These are phyloP conservation scores for Dendrobium officinale DNA, from an alignment of 106 monocot genomes.

Conservation along the genomic window DNA sequence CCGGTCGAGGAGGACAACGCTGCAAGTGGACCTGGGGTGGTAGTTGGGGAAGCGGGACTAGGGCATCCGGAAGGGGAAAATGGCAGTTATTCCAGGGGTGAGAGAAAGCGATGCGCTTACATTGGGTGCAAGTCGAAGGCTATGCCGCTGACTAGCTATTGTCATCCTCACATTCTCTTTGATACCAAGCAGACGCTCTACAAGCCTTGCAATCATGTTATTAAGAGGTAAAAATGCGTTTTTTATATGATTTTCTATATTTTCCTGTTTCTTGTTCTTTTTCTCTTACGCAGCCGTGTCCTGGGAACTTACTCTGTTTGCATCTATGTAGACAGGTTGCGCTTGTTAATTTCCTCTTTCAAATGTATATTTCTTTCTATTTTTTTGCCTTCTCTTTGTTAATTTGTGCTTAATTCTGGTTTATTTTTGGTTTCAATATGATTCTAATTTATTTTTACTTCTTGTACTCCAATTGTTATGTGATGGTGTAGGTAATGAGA, in stretches of 20 bases:
- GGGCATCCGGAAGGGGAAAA: slow-evolving; percentile 6
- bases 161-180: slow-evolving; percentile 43
- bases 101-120: slow-evolving; percentile 35
- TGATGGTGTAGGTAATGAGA: background rate
- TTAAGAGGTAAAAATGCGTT: slow-evolving; percentile 33
- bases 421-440: background rate
- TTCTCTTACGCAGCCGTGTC: background rate
- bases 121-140: slow-evolving; percentile 38
- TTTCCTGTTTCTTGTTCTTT: background rate
- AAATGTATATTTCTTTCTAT: background rate
- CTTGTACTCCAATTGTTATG: background rate
- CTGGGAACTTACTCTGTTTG: background rate
- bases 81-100: slow-evolving; percentile 7
- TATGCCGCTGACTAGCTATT: slow-evolving; percentile 48
- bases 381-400: background rate
- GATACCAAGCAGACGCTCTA: slow-evolving; percentile 53
- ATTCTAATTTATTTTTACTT: background rate
- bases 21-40: background rate
- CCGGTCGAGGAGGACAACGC: slow-evolving; percentile 11
- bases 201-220: slow-evolving; percentile 39
- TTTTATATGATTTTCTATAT: background rate
- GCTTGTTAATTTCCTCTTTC: background rate
- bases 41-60: background rate
- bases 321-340: background rate
- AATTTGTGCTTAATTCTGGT: background rate